A percentile compares a stretch with the other conserved stretches of the same genome.
phyloP scores from a whole-genome alignment of 2,329 filamentous ascomycete species.

The Fusarium coffeatum region DNA sequence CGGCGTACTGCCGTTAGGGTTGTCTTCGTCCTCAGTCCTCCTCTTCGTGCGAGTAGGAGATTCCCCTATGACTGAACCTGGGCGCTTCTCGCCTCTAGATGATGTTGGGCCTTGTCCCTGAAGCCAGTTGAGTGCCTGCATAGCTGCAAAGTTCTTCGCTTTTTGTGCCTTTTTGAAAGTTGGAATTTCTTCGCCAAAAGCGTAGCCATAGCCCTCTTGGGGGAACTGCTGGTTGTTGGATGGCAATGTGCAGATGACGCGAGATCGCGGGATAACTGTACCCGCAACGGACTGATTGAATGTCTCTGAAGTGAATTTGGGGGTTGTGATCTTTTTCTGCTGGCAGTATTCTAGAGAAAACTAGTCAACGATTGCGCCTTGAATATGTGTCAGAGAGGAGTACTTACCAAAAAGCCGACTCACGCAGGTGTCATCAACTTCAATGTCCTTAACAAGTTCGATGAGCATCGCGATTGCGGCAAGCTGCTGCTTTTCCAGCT shows the following conservation, averaged over 20 bases:
- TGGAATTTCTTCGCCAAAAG: conserved; percentile 45
- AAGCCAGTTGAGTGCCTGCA: conserved; percentile 51
- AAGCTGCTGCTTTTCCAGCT: conserved; percentile 54
- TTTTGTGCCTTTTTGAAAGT: conserved; percentile 62
- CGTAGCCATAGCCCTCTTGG: conserved; percentile 51
- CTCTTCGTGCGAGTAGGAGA: conserved; percentile 20
- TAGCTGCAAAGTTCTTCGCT: conserved; percentile 66
- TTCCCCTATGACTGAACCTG: conserved; percentile 6
- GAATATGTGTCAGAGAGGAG: neutral
- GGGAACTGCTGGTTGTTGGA: conserved; percentile 42
- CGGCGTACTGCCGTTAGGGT: conserved; percentile 14
- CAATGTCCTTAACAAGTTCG: conserved; percentile 45
- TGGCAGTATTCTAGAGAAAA: conserved; percentile 28
- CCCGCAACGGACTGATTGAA: conserved; percentile 34
- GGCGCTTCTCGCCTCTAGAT: conserved; percentile 15
- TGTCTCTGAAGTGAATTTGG: conserved; percentile 16
- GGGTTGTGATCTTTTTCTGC: neutral
- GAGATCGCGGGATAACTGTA: conserved; percentile 40
- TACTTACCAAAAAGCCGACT: conserved; percentile 46
- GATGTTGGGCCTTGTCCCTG: neutral
- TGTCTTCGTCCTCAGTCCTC: conserved; percentile 31
- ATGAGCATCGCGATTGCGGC: conserved; percentile 57
- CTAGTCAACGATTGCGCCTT: neutral
- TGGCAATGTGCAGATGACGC: conserved; percentile 43
- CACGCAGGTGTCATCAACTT: conserved; percentile 48